These are phyloP conservation scores for Polysphondylium violaceum DNA, from an alignment of 78 protist genomes.

Conservation along the genomic window DNA sequence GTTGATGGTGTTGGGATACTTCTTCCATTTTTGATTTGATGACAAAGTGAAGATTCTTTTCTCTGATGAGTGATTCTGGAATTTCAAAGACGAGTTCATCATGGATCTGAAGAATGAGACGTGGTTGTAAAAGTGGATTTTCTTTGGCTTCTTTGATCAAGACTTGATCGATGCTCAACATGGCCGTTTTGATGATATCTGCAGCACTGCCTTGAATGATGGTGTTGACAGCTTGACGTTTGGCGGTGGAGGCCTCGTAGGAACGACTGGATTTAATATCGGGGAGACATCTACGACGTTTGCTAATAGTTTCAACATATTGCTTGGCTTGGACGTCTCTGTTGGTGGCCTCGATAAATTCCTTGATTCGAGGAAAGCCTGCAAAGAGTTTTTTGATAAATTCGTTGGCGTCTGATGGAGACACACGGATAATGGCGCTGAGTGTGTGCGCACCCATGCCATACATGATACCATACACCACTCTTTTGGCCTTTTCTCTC, in stretches of 20 bases:
- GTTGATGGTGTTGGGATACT: not conserved
- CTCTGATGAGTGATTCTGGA: constrained; percentile 14
- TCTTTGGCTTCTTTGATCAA: not conserved
- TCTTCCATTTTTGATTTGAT: constrained; percentile 34
- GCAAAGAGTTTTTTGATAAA: not conserved
- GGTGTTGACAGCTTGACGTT: constrained; percentile 62
- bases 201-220: constrained; percentile 89
- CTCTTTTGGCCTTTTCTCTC: constrained; percentile 45
- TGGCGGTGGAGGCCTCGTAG: not conserved
- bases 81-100: constrained; percentile 88
- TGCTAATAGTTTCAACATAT: constrained; percentile 18
- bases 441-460: constrained; percentile 57
- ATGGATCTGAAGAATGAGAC: constrained; percentile 82
- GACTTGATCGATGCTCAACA: constrained; percentile 34
- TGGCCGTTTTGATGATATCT: constrained; percentile 84
- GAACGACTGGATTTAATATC: not conserved
- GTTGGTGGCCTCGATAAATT: not conserved
- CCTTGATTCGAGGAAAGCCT: not conserved
- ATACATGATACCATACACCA: constrained; percentile 78
- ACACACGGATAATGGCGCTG: not conserved
- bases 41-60: not conserved
- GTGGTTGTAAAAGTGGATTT: constrained; percentile 3
- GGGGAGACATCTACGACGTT: constrained; percentile 46
- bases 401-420: not conserved
- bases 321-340: not conserved